These are phyloP conservation scores for Curvularia sp. DNA, from an alignment of 2,329 filamentous ascomycete genomes.

Conservation along the genomic window DNA sequence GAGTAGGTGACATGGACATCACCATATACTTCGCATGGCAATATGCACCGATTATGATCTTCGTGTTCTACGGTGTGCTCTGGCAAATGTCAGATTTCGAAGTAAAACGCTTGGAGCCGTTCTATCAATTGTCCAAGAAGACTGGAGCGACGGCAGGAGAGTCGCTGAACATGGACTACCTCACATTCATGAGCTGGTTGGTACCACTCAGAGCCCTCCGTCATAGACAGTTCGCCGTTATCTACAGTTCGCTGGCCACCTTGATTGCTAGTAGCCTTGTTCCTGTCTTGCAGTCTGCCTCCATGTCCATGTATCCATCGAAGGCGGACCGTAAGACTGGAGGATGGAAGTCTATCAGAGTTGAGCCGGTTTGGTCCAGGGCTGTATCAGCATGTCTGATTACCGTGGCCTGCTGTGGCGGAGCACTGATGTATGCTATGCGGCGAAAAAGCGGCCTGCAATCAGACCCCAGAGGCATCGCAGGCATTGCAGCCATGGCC, in stretches of 20 bases:
- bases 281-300: slow-evolving; percentile 71
- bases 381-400: slow-evolving; percentile 64
- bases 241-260: slow-evolving; percentile 69
- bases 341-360: slow-evolving; percentile 61
- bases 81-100: slow-evolving; percentile 61
- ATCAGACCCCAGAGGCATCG: slow-evolving; percentile 74
- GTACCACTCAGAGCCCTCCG: slow-evolving; percentile 69
- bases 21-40: slow-evolving; percentile 50
- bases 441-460: slow-evolving; percentile 70
- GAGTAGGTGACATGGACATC: slow-evolving; percentile 39
- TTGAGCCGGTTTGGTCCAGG: slow-evolving; percentile 68
- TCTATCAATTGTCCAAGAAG: slow-evolving; percentile 53
- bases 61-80: slow-evolving; percentile 58
- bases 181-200: slow-evolving; percentile 71
- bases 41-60: slow-evolving; percentile 55
- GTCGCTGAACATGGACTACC: slow-evolving; percentile 77
- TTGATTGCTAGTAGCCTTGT: slow-evolving; percentile 72
- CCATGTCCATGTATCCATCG: slow-evolving; percentile 64
- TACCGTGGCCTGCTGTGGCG: slow-evolving; percentile 65
- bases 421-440: slow-evolving; percentile 66
- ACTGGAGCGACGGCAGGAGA: slow-evolving; percentile 49
- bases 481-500: slow-evolving; percentile 77
- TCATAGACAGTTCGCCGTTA: slow-evolving; percentile 72
- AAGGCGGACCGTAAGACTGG: slow-evolving; percentile 57
- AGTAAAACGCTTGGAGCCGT: slow-evolving; percentile 60